Conservation (phyloP, 2,329 filamentous ascomycete species). For the Fusarium denticulatum region DNA sequence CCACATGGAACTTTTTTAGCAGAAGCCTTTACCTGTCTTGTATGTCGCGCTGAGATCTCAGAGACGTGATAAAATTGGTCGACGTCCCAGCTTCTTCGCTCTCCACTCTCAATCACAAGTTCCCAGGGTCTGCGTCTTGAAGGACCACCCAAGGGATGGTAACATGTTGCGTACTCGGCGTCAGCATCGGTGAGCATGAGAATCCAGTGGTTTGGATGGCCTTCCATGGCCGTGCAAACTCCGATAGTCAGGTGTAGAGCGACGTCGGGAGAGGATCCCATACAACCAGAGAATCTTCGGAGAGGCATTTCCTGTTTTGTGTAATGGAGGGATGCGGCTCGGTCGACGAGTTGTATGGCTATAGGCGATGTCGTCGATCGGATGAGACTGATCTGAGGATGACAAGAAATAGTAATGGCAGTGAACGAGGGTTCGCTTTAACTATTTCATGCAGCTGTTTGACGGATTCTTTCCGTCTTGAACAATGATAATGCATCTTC, state of each 20-base stretch:
- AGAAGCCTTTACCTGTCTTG: neutral
- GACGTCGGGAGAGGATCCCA: neutral
- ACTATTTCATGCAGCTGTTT: neutral
- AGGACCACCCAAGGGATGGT: neutral
- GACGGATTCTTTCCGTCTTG: neutral
- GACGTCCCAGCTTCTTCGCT: neutral
- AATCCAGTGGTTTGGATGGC: neutral
- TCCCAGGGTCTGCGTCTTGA: neutral
- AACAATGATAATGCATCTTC: neutral
- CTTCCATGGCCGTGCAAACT: neutral
- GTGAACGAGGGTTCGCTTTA: neutral
- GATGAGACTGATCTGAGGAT: neutral
- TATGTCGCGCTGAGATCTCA: neutral
- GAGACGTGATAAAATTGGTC: neutral
- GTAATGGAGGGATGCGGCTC: neutral
- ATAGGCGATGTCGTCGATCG: neutral
- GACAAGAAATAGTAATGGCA: neutral
- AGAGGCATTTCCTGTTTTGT: neutral
- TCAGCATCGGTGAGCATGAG: constrained; percentile 7
- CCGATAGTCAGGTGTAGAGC: neutral
- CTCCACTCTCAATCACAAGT: neutral
- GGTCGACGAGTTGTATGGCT: neutral
- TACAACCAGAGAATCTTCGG: neutral
- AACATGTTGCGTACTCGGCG: neutral
- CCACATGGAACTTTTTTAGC: neutral